Evolutionary conservation across 148 eudicot species (phyloP), one percentile per base, ranked within the genome.

Genomic region (Rhododendron ferrugineum): DNA sequence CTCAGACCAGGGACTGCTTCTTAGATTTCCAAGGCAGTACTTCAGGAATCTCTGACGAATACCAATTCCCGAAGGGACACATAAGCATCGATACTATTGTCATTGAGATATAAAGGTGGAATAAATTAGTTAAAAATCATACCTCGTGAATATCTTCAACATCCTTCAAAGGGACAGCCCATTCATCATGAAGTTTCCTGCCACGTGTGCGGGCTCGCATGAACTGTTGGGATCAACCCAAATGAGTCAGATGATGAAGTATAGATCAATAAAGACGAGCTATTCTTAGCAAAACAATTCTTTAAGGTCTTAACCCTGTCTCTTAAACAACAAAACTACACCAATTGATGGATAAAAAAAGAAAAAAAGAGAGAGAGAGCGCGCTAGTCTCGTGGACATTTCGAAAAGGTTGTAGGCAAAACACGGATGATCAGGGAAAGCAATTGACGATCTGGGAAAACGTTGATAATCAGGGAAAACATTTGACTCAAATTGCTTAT

Each of bases 1-100:
- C 85, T 96, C 99, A 66, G 98, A 96, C 99, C 99, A 96, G 2
- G 99, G 99, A 89, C 89, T 94, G 85, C 91, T 96, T 91, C 36
- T 94, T 88, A 96, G 92, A 87, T 93, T 91, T 75, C 99, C 99
- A 52, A 91, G 92, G 89, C 97, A 96, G 89, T 82, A 96, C 80
- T 88, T 89, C 91, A 83, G 86, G 88, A 96, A 96, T 89, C 82
- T 93, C 99, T 96, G 94, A 87, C 26, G 68, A 82, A 84, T 82
- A 86, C 85, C 78, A 89, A 74, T 75, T 28, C 82, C 66, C 80
- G 78, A 23, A 81, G 81, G 64, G 46, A 42, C 46, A 68, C 66
- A 81, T 85, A 23, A 44, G 82, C 54, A 85, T 20, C 44, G 54
- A 72, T 34, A 78, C 66, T 34, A 36, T 30, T 74, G 58, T 60